Evolutionary conservation across 1,284 basidiomycete species (phyloP), one percentile per base, ranked within the genome.

Genomic region (Takashimella tepidaria): DNA sequence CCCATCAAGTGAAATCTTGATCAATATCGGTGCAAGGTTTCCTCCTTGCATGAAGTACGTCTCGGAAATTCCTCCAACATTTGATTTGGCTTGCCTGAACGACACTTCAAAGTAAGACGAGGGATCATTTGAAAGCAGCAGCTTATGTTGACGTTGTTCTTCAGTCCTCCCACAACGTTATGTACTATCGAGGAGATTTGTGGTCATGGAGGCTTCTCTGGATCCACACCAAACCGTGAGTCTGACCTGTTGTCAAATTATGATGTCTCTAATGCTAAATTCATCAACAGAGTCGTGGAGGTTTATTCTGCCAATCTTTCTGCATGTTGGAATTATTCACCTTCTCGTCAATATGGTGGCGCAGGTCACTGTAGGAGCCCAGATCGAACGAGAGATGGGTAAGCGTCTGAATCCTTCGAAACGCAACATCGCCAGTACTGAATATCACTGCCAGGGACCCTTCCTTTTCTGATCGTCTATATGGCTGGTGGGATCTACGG

Each of bases 311-410:
- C 82, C 89, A 2, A 86, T 93, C 58, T 97, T 98, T 72, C 72
- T 97, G 3, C 93, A 97, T 66, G 92, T 91, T 20, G 93, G 93
- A 11, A 80, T 98, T 57, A 80, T 97, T 16, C 93, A 96, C 70
- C 81, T 95, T 49, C 62, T 87, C 2, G 72, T 98, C 58, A 98
- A 98, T 69, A 87, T 97, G 83, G 68, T 96, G 37, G 92, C 88
- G 3, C 92, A 96, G 65, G 72, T 90, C 52, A 85, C 83, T 46
- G 73, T 57, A 47, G 69, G 61, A 1, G 64, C 64, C 1, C 67
- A 66, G 26, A 60, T 74, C 40, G 74, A 76, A 52, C 54, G 66
- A 31, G 68, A 72, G 45, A 70, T 75, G 64, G 73, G 71, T 62
- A 26, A 41, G 63, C 51, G n/a, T n/a, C n/a, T n/a, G n/a, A n/a